Conservation (phyloP, 2,329 filamentous ascomycete species). For the Fusarium luffae region DNA sequence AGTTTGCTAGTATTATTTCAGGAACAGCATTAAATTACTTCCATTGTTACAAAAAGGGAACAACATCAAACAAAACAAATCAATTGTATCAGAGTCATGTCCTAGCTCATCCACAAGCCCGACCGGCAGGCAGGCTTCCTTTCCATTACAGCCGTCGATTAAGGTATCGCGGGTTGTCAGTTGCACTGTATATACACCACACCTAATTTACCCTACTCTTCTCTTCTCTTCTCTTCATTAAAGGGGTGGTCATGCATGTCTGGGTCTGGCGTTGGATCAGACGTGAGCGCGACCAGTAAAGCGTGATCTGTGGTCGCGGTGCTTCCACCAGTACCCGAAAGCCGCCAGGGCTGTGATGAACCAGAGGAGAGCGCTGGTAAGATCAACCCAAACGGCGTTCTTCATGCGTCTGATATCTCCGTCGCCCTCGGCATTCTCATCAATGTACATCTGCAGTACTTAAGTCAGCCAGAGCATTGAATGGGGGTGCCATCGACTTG, state of each 20-base stretch:
- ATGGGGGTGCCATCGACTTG: conserved; percentile 20
- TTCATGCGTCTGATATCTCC: conserved; percentile 79
- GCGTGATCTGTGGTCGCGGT: conserved; percentile 62
- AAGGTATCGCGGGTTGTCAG: conserved; percentile 4
- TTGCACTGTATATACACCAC: conserved; percentile 10
- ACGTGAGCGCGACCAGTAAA: conserved; percentile 71
- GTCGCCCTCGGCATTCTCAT: conserved; percentile 72
- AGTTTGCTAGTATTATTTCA: conserved; percentile 14
- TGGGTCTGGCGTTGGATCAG: conserved; percentile 44
- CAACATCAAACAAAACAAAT: background rate
- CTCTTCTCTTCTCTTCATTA: conserved; percentile 2
- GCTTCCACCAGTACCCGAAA: conserved; percentile 68
- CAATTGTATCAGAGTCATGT: conserved; percentile 18
- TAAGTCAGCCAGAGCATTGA: conserved; percentile 17
- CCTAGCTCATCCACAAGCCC: conserved; percentile 16
- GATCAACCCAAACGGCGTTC: conserved; percentile 85
- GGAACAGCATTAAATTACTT: conserved; percentile 1
- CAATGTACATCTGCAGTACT: conserved; percentile 72
- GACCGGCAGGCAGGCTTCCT: conserved; percentile 24
- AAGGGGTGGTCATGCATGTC: background rate
- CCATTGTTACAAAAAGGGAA: background rate
- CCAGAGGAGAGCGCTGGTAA: conserved; percentile 82
- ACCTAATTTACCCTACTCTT: conserved; percentile 1
- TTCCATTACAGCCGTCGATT: background rate
- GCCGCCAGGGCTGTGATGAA: conserved; percentile 68